Conservation (phyloP, 345 rosid genomes). For the Citrus trifoliata region DNA sequence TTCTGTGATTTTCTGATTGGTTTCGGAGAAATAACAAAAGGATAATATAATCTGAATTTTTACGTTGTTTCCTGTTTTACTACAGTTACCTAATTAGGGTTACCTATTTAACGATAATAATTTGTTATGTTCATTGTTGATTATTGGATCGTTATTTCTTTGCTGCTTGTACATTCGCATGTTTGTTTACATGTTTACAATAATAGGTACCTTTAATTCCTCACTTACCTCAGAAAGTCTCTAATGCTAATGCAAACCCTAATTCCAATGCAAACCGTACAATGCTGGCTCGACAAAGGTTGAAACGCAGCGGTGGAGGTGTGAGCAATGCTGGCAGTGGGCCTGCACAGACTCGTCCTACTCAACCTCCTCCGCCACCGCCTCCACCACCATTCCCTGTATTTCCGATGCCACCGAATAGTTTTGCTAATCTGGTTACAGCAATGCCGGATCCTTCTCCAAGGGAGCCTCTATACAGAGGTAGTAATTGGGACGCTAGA, state of each 20-base stretch:
- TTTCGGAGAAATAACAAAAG: background rate
- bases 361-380: slow-evolving; percentile 29
- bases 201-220: slow-evolving; percentile 31
- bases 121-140: background rate
- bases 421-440: slow-evolving; percentile 28
- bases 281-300: slow-evolving; percentile 31
- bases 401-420: slow-evolving; percentile 29
- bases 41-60: background rate
- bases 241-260: slow-evolving; percentile 29
- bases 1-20: background rate
- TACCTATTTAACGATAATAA: background rate
- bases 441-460: slow-evolving; percentile 33
- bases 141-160: background rate
- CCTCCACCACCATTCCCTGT: slow-evolving; percentile 45
- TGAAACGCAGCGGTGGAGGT: slow-evolving; percentile 33
- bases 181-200: background rate
- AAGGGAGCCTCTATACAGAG: slow-evolving; percentile 36
- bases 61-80: background rate
- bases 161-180: background rate
- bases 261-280: slow-evolving; percentile 30
- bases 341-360: slow-evolving; percentile 28
- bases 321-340: slow-evolving; percentile 30
- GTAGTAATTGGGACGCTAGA: slow-evolving; percentile 45
- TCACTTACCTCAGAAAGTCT: slow-evolving; percentile 31
- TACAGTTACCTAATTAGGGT: background rate